Evolutionary conservation across 2,329 filamentous ascomycete genomes (phyloP).

Genomic region (Xylaria multiplex): DNA sequence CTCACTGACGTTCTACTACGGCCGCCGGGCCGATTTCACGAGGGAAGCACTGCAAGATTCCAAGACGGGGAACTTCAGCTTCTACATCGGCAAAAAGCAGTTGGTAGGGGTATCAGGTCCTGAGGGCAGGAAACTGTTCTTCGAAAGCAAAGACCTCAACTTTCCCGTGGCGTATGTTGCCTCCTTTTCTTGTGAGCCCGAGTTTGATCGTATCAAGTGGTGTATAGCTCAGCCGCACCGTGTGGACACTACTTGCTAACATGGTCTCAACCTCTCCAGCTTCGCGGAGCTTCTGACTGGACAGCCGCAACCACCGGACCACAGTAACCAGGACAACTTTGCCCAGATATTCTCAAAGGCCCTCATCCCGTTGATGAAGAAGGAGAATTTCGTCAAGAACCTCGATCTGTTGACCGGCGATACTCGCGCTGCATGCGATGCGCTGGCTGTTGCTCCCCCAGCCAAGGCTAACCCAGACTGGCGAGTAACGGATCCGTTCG

Average conservation of each 20-base stretch:
- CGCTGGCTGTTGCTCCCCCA: conserved; percentile 46
- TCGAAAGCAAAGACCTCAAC: conserved; percentile 56
- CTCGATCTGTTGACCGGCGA: conserved; percentile 58
- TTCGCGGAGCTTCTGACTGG: conserved; percentile 43
- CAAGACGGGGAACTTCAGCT: conserved; percentile 59
- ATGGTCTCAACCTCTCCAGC: conserved; percentile 18
- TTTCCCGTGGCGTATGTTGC: conserved; percentile 55
- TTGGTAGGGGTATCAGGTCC: conserved; percentile 57
- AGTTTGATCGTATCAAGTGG: not conserved
- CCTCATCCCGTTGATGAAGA: conserved; percentile 51
- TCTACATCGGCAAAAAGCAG: conserved; percentile 58
- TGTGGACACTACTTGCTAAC: conserved; percentile 15
- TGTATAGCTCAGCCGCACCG: not conserved
- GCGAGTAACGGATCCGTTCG: conserved; percentile 62
- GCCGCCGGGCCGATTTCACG: conserved; percentile 56
- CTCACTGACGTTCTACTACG: conserved; percentile 55
- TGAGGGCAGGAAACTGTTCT: conserved; percentile 57
- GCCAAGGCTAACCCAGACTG: conserved; percentile 38
- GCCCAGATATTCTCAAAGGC: conserved; percentile 46
- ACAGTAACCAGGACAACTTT: conserved; percentile 39
- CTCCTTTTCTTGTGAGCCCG: not conserved
- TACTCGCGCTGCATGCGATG: conserved; percentile 51
- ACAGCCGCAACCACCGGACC: conserved; percentile 31
- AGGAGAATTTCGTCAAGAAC: conserved; percentile 51
- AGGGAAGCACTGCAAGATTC: conserved; percentile 46